These are phyloP conservation scores for Aphanomyces astaci DNA, from an alignment of 352 stramenopile genomes.

Conservation along the genomic window DNA sequence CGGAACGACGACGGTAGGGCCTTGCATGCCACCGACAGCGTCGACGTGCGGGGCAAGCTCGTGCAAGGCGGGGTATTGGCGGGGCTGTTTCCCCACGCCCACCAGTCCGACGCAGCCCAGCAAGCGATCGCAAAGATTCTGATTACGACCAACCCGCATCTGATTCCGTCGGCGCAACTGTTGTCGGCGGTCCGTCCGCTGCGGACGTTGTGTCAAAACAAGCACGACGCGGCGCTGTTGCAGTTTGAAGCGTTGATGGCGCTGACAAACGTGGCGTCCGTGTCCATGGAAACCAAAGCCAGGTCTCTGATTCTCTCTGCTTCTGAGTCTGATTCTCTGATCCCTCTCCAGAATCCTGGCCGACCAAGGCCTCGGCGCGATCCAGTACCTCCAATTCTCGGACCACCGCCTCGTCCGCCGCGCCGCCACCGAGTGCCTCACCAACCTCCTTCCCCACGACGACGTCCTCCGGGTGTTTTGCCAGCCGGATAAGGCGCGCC, in stretches of 20 bases:
- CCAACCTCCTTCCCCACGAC: constrained; percentile 93
- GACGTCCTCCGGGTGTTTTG: constrained; percentile 91
- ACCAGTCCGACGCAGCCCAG: constrained; percentile 46
- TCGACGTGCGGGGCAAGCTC: constrained; percentile 57
- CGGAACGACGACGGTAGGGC: constrained; percentile 70
- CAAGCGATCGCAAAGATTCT: constrained; percentile 94
- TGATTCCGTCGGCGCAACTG: constrained; percentile 69
- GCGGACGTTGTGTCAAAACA: constrained; percentile 89
- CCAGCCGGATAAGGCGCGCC: constrained; percentile 87
- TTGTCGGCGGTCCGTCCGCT: constrained; percentile 80
- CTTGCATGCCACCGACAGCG: constrained; percentile 54
- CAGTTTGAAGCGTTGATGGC: constrained; percentile 94
- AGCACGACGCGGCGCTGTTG: constrained; percentile 77
- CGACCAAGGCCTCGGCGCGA: constrained; percentile 49
- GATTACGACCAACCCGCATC: constrained; percentile 94
- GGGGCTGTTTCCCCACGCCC: constrained; percentile 40
- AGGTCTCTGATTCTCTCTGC: constrained; percentile 48
- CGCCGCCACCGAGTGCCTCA: constrained; percentile 93
- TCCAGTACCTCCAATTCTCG: constrained; percentile 92
- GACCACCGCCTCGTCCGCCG: constrained; percentile 95
- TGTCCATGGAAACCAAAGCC: constrained; percentile 92
- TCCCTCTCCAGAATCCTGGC: constrained; percentile 20
- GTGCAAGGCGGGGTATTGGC: constrained; percentile 77
- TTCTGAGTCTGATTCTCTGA: too few species aligned
- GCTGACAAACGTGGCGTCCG: constrained; percentile 94